Evolutionary conservation across 192 early-diverging fungal genomes (phyloP), one percentile per base, ranked within the genome.

Genomic region (Phlyctochytrium arcticum): DNA sequence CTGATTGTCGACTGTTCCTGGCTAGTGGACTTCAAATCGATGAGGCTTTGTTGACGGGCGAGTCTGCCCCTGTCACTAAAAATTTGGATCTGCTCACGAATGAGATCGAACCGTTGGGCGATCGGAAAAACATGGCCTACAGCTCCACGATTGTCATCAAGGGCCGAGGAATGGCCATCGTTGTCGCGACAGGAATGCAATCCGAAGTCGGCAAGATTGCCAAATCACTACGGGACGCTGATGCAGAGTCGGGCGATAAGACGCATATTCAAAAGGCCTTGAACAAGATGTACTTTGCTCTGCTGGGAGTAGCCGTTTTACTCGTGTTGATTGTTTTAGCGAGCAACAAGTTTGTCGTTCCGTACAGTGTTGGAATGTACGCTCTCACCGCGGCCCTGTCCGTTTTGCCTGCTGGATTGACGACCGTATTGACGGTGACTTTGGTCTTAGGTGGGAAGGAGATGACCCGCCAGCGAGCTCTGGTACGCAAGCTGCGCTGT

Each of bases 381-480:
- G 86, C 89, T 17, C 88, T 94, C 63, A 91, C 91, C 9, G 85
- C 91, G 24, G 84, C 91, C n/a, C 88, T 94, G 4, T 90, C 89
- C 23, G 91, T 91, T 26, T 88, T 93, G 10, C 91, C 92, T 32
- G 92, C 92, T 68, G 92, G 92, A 56, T 72, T 94, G 44, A 92
- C 92, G 19, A 90, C 92, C 88, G 92, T 91, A 36, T 88, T 94
- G 33, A 92, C 92, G 5, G 79, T 94, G 51, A 81, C 92, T 36
- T 80, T 94, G 35, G 92, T 89, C 12, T 88, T 88, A 62, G 92
- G 89, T 10, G 90, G 89, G 6, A 89, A 88, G 48, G 81, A 87
- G 75, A 94, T 93, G 92, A 75, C 91, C 36, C 80, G 83, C 59
- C 90, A 93, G 70, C 86, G 86, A 54, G 90, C 89, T 71, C 73